Conservation (phyloP, 2,329 filamentous ascomycete genomes). For the Helotiales sp. region DNA sequence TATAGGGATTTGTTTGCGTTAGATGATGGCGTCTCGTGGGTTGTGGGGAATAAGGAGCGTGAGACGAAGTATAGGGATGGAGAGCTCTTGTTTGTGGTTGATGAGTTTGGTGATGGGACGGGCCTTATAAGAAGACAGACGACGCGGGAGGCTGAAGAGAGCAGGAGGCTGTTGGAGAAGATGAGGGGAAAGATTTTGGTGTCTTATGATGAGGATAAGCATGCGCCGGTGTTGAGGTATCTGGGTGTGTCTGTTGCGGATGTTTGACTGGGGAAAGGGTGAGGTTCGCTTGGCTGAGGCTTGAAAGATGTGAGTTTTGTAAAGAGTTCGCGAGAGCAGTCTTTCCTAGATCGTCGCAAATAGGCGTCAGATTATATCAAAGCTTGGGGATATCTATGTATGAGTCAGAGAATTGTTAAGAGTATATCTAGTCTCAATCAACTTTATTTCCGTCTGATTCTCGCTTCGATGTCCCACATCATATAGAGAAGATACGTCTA, state of each 20-base stretch:
- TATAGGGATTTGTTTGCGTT: slow-evolving; percentile 21
- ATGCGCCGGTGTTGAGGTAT: slow-evolving; percentile 24
- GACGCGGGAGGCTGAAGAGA: slow-evolving; percentile 9
- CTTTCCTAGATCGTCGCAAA: background rate
- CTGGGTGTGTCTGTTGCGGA: slow-evolving; percentile 2
- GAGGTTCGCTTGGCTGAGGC: background rate
- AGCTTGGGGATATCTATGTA: background rate
- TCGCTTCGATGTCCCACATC: too few species aligned
- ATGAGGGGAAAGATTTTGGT: slow-evolving; percentile 6
- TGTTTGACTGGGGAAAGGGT: background rate
- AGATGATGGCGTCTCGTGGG: slow-evolving; percentile 26
- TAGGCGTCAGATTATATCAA: background rate
- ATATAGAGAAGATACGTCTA: too few species aligned
- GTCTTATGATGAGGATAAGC: slow-evolving; percentile 15
- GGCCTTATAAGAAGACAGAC: slow-evolving; percentile 12
- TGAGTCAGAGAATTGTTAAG: too few species aligned
- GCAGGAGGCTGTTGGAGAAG: background rate
- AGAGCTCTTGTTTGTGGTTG: slow-evolving; percentile 16
- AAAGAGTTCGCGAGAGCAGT: background rate
- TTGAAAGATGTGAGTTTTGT: background rate
- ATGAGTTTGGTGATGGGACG: slow-evolving; percentile 18
- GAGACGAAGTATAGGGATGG: background rate
- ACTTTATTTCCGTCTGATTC: too few species aligned
- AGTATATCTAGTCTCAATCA: too few species aligned
- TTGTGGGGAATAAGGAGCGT: slow-evolving; percentile 5